phyloP scores from a whole-genome alignment of 179 eudicot species.

The Beta macrorhiza region DNA sequence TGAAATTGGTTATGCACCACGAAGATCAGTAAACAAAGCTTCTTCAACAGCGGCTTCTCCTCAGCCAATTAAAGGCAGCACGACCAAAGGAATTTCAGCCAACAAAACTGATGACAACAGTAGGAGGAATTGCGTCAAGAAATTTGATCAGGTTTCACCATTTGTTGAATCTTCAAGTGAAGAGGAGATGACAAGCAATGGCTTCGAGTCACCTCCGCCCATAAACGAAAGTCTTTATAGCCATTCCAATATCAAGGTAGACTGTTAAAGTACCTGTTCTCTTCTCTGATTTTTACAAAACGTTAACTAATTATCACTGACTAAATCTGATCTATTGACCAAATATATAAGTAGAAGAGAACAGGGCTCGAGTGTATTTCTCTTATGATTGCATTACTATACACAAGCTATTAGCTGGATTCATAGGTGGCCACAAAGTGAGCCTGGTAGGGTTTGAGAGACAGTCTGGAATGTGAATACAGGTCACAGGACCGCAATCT shows the following conservation, averaged over 20 bases:
- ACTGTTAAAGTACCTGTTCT: not conserved
- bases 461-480: too few species aligned
- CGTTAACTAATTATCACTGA: too few species aligned
- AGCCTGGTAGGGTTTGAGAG: too few species aligned
- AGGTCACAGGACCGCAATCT: too few species aligned
- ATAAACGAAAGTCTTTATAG: not conserved
- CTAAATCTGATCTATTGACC: too few species aligned
- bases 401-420: too few species aligned
- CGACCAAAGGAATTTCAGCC: not conserved
- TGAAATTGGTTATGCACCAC: constrained; percentile 62
- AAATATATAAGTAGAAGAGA: too few species aligned
- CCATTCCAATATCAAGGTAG: constrained; percentile 8
- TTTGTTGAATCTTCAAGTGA: constrained; percentile 5
- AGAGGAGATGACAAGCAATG: constrained; percentile 10
- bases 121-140: not conserved
- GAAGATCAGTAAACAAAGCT: constrained; percentile 21
- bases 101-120: not conserved
- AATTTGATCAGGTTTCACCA: not conserved
- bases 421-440: too few species aligned
- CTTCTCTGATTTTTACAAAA: too few species aligned
- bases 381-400: too few species aligned
- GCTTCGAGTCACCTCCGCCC: constrained; percentile 10
- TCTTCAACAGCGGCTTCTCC: constrained; percentile 1
- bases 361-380: too few species aligned
- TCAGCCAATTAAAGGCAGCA: not conserved